These are phyloP conservation scores for Aspergillus cristatus DNA, from an alignment of 495 filamentous ascomycete genomes.

Conservation along the genomic window DNA sequence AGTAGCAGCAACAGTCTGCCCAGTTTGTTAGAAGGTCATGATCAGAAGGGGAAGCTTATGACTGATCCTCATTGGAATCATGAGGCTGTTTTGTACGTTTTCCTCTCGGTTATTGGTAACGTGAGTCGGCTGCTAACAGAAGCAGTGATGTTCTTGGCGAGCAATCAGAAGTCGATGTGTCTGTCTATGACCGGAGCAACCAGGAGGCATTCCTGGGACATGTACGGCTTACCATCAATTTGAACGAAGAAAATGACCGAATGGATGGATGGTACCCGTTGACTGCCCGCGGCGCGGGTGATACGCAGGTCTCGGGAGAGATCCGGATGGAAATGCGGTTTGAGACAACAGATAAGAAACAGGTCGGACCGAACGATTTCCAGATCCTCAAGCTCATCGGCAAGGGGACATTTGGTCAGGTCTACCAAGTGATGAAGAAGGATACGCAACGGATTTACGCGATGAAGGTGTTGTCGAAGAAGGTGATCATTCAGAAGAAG, in stretches of 20 bases:
- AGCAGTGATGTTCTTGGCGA: slow-evolving; percentile 86
- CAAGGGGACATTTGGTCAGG: slow-evolving; percentile 98
- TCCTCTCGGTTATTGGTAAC: too few relatives aligned
- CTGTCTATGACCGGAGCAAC: slow-evolving; percentile 80
- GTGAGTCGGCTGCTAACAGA: slow-evolving; percentile 14
- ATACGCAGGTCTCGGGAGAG: slow-evolving; percentile 76
- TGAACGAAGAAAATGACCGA: slow-evolving; percentile 56
- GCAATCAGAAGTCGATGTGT: slow-evolving; percentile 85
- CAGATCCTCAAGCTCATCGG: slow-evolving; percentile 92
- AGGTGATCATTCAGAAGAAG: slow-evolving; percentile 99
- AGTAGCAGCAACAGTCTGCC: slow-evolving; percentile 82
- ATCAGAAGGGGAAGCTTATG: slow-evolving; percentile 59
- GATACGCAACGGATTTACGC: slow-evolving; percentile 94
- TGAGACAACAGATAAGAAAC: slow-evolving; percentile 82
- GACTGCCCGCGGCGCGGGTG: slow-evolving; percentile 53
- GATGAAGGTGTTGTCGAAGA: slow-evolving; percentile 98
- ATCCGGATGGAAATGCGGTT: slow-evolving; percentile 79
- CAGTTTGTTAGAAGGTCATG: slow-evolving; percentile 60
- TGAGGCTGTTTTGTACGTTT: slow-evolving; percentile 83
- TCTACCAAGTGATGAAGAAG: slow-evolving; percentile 98
- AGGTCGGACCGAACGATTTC: slow-evolving; percentile 96
- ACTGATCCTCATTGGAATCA: slow-evolving; percentile 94
- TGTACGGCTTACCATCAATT: slow-evolving; percentile 62
- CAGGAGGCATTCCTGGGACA: slow-evolving; percentile 90
- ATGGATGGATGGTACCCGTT: slow-evolving; percentile 83